These are phyloP conservation scores for Jimgerdemannia flammicorona DNA, from an alignment of 192 early-diverging fungal species.

Conservation along the genomic window DNA sequence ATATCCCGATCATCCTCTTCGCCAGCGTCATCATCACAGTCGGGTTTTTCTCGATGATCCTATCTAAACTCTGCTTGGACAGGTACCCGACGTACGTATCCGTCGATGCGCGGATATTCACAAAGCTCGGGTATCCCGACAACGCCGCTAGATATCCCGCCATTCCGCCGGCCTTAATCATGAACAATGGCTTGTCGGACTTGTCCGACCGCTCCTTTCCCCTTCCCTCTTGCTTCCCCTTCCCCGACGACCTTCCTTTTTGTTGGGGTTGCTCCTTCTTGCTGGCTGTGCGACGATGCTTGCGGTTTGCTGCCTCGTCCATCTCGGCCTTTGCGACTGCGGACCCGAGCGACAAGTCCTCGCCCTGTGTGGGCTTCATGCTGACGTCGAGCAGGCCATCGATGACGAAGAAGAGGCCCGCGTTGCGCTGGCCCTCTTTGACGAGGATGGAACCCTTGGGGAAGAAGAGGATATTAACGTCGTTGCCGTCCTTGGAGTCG, in stretches of 20 bases:
- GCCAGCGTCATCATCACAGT: constrained; percentile 81
- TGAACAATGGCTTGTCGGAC: constrained; percentile 54
- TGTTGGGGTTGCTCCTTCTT: background rate
- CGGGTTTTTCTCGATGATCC: constrained; percentile 83
- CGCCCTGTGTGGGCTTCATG: constrained; percentile 31
- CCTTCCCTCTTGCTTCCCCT: background rate
- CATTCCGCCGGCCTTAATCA: constrained; percentile 79
- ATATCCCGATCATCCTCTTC: constrained; percentile 73
- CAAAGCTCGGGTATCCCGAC: constrained; percentile 87
- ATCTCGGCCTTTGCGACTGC: background rate
- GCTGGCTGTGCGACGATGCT: background rate
- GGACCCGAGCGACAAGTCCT: constrained; percentile 4
- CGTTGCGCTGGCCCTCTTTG: constrained; percentile 77
- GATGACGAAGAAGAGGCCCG: constrained; percentile 90
- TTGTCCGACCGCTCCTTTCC: constrained; percentile 6
- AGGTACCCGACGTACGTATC: constrained; percentile 85
- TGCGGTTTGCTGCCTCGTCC: background rate
- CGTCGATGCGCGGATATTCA: constrained; percentile 77
- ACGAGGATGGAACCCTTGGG: constrained; percentile 71
- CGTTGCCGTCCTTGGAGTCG: constrained; percentile 42
- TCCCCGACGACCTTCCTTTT: background rate
- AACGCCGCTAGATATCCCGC: constrained; percentile 92
- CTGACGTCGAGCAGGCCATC: constrained; percentile 82
- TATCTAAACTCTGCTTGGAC: constrained; percentile 77
- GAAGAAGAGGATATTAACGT: constrained; percentile 72